phyloP scores from a whole-genome alignment of 176 grass and related monocot species.

The Ensete glaucum region DNA sequence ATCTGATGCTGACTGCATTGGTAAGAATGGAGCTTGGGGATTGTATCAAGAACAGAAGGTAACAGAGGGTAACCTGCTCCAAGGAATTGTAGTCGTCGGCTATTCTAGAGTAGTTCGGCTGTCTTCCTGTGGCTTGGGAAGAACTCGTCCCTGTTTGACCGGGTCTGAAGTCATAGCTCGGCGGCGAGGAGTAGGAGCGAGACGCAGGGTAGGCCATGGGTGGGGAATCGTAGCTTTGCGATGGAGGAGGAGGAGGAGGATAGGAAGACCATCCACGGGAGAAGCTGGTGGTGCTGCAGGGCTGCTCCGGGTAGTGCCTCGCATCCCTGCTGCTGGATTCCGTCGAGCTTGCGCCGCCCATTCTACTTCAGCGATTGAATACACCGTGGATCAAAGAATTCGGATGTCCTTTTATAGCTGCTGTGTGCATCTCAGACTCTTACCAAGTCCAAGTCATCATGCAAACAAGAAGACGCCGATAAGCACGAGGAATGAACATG shows the following conservation, averaged over 20 bases:
- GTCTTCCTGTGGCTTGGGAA: not conserved
- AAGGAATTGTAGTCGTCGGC: slow-evolving; percentile 2
- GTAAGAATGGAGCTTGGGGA: no score
- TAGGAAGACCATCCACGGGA: not conserved
- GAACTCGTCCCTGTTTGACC: not conserved
- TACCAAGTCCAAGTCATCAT: not conserved
- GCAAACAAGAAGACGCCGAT: not conserved
- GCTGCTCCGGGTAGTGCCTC: not conserved
- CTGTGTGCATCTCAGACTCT: not conserved
- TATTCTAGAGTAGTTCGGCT: not conserved
- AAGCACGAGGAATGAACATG: no score
- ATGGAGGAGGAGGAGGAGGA: not conserved
- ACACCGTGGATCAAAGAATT: not conserved
- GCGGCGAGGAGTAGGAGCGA: not conserved
- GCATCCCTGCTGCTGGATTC: not conserved
- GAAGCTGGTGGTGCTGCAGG: not conserved
- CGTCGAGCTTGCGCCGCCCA: not conserved
- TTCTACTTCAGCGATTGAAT: not conserved
- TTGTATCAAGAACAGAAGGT: not conserved
- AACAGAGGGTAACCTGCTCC: not conserved
- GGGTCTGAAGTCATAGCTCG: not conserved
- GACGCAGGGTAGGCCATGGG: not conserved
- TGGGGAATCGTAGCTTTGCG: not conserved
- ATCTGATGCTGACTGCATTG: no score
- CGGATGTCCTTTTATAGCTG: not conserved